A percentile compares a stretch with the other conserved stretches of the same genome.
Conservation (phyloP, 169 alveolate species). For the Miamiensis avidus region DNA sequence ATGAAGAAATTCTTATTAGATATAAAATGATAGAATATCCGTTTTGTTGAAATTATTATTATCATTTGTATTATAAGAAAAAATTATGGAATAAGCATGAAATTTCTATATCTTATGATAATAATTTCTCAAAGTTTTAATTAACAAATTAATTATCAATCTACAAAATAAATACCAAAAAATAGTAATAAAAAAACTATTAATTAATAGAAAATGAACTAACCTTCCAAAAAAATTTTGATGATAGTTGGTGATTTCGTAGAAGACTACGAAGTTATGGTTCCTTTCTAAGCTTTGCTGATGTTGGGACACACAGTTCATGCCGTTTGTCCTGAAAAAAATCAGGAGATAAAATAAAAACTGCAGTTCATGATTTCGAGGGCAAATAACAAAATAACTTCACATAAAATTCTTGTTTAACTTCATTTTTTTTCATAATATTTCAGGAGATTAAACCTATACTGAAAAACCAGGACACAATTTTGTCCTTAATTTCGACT, state of each 20-base stretch:
- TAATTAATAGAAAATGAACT: background rate
- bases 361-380: slow-evolving; percentile 81
- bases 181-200: background rate
- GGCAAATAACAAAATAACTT: background rate
- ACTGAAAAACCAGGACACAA: slow-evolving; percentile 73
- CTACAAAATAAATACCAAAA: too few relatives aligned
- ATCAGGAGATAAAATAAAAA: slow-evolving; percentile 63
- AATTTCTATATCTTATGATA: too few relatives aligned
- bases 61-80: too few relatives aligned
- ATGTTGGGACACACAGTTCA: slow-evolving; percentile 65
- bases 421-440: background rate
- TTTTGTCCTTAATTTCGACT: slow-evolving; percentile 52
- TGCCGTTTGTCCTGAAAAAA: slow-evolving; percentile 77
- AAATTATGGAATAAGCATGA: too few relatives aligned
- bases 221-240: slow-evolving; percentile 49
- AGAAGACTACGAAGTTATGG: slow-evolving; percentile 77
- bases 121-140: too few relatives aligned
- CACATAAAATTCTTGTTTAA: background rate
- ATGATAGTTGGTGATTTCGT: slow-evolving; percentile 76
- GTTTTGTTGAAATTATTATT: too few relatives aligned
- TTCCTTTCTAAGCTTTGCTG: slow-evolving; percentile 64
- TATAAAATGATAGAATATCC: too few relatives aligned
- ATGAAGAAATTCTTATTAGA: too few relatives aligned
- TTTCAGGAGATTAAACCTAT: slow-evolving; percentile 59
- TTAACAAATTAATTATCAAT: background rate